Percentiles rank a stretch among this genome's conserved stretches.
Conservation (phyloP, 2,329 filamentous ascomycete species). For the Diplocarpon rosae region DNA sequence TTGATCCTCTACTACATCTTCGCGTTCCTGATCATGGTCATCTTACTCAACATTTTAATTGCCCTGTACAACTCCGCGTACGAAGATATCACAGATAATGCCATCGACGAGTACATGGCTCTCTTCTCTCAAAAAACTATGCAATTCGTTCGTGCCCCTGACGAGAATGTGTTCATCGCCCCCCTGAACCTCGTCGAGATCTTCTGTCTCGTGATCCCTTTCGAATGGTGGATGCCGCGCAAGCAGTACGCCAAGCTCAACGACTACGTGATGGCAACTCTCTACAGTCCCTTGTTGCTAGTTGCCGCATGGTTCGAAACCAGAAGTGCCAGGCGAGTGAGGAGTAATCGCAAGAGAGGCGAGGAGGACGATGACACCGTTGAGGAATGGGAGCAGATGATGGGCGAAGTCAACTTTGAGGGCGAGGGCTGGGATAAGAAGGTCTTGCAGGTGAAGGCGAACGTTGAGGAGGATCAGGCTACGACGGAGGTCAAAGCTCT, state of each 20-base stretch:
- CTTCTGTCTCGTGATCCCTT: constrained; percentile 61
- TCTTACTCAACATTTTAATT: constrained; percentile 91
- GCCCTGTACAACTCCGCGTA: constrained; percentile 96
- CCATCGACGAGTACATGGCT: constrained; percentile 89
- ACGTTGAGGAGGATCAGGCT: constrained; percentile 69
- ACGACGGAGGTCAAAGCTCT: constrained; percentile 57
- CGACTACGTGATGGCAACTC: constrained; percentile 72
- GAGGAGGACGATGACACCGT: constrained; percentile 82
- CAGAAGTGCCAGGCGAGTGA: constrained; percentile 53
- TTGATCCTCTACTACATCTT: constrained; percentile 95
- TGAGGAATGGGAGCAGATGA: constrained; percentile 89
- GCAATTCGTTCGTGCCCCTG: constrained; percentile 90
- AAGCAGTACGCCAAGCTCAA: constrained; percentile 70
- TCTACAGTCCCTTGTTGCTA: constrained; percentile 77
- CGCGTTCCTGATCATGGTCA: constrained; percentile 91
- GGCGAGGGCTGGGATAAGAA: constrained; percentile 75
- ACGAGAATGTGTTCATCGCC: constrained; percentile 96
- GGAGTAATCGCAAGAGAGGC: constrained; percentile 62
- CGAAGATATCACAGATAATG: constrained; percentile 70
- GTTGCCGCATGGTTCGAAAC: constrained; percentile 66
- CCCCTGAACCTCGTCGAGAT: constrained; percentile 93
- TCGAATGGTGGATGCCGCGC: constrained; percentile 87
- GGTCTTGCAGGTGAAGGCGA: constrained; percentile 64
- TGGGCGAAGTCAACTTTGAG: constrained; percentile 64
- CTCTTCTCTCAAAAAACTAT: constrained; percentile 91